phyloP scores from a whole-genome alignment of 2,329 filamentous ascomycete genomes.

The Talaromyces sp. region DNA sequence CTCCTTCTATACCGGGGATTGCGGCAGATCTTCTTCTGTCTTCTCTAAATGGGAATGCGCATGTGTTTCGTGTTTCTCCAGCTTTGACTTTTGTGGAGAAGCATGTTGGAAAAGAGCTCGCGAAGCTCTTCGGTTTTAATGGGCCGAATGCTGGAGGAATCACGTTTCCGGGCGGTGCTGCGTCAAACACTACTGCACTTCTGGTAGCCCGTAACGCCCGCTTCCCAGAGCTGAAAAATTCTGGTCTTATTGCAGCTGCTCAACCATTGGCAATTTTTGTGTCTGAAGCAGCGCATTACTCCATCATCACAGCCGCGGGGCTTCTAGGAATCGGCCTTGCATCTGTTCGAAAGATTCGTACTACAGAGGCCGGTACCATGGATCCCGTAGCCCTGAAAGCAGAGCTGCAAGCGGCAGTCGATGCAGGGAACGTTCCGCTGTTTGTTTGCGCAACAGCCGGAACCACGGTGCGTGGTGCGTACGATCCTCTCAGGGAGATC shows the following conservation, averaged over 20 bases:
- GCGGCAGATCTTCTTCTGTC: background rate
- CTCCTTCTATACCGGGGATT: background rate
- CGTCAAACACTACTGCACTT: conserved; percentile 79
- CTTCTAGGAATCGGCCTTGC: background rate
- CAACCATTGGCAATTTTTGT: background rate
- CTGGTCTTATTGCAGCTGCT: background rate
- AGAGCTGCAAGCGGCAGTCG: background rate
- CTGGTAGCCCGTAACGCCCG: conserved; percentile 52
- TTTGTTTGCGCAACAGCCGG: background rate
- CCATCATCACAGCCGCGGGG: background rate
- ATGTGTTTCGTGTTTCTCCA: background rate
- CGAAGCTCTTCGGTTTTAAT: conserved; percentile 69
- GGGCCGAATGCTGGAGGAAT: conserved; percentile 68
- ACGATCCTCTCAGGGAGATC: background rate
- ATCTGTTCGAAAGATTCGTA: background rate
- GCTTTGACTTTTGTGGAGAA: conserved; percentile 58
- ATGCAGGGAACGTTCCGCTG: background rate
- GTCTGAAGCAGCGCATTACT: background rate
- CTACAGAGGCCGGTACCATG: background rate
- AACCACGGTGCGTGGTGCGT: background rate
- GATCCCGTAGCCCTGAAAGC: background rate
- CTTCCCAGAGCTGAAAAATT: background rate
- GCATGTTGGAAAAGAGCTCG: conserved; percentile 68
- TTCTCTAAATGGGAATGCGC: background rate
- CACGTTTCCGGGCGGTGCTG: conserved; percentile 72